phyloP scores from a whole-genome alignment of 2,329 filamentous ascomycete genomes.

The Aspergillus brasiliensis region DNA sequence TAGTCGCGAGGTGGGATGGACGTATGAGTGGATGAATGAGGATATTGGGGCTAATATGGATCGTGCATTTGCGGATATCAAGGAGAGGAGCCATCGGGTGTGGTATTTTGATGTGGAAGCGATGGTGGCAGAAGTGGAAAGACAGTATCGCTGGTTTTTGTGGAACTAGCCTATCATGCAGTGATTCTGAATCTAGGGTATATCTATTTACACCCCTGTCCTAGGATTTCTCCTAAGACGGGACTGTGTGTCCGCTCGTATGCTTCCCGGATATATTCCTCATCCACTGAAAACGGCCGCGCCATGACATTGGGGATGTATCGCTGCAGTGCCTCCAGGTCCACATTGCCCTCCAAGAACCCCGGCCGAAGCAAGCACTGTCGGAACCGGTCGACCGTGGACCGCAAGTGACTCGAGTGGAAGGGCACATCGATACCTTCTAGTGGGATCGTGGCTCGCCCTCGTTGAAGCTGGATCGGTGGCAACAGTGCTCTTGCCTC shows the following conservation, averaged over 20 bases:
- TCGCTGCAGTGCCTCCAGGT: conserved; percentile 91
- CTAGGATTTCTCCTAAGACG: conserved; percentile 17
- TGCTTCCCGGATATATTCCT: conserved; percentile 97
- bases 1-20: conserved; percentile 32
- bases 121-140: conserved; percentile 29
- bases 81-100: conserved; percentile 36
- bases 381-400: conserved; percentile 95
- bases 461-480: conserved; percentile 84
- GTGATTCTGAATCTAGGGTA: neutral
- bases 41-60: conserved; percentile 35
- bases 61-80: conserved; percentile 44
- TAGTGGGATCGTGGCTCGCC: conserved; percentile 93
- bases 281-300: conserved; percentile 86
- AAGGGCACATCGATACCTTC: conserved; percentile 88
- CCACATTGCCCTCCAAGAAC: conserved; percentile 62
- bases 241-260: conserved; percentile 73
- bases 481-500: conserved; percentile 69
- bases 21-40: conserved; percentile 22
- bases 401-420: conserved; percentile 94
- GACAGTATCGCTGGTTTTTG: conserved; percentile 2
- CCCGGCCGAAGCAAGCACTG: conserved; percentile 66
- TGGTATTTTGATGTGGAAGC: conserved; percentile 43
- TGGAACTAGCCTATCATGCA: neutral
- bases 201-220: neutral
- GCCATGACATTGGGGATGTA: conserved; percentile 98